Evolutionary conservation across 116 monocot species (phyloP), one percentile per base, ranked within the genome.

Genomic region (Trichopus zeylanicus): DNA sequence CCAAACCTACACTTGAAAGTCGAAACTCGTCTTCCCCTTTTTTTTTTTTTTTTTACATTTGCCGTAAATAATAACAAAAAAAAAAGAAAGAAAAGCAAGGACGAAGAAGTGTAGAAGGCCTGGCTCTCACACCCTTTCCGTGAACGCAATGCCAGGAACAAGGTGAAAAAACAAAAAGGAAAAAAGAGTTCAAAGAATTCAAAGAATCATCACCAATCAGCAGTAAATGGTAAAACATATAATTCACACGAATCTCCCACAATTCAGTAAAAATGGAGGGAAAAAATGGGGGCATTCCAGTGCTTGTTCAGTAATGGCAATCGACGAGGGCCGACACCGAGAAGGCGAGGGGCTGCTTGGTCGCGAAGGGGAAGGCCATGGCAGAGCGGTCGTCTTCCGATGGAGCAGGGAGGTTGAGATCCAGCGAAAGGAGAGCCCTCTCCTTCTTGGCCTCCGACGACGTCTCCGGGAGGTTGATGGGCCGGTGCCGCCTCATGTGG

Each of bases 401-500:
- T 10, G 78, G 78, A 3, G 78, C 78, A 3, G 78, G 78, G 48
- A 78, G 78, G 60, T 78, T 78, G 11, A 78, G 68, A 27, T 78
- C 78, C 68, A 78, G 65, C 7, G 64, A 68, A 3, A 65, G 64
- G 31, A 73, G 30, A 25, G 30, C 65, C 56, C 42, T 69, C 31
- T 67, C 57, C 51, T 70, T 70, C 61, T 76, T 62, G 29, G 21
- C 46, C 54, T 42, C 70, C 38, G 37, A 39, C 7, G 55, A 3
- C 22, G 55, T 2, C 56, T 38, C 70, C 16, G 29, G 25, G 16
- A 42, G 2, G n/a, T 7, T 22, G 20, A 59, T n/a, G 46, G 80
- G 55, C 59, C 77, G 55, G 77, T 82, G 82, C 27, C 82, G 69
- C 39, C 77, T 53, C 82, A 82, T 82, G 70, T 82, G 82, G 10